Evolutionary conservation across 352 stramenopile species (phyloP).

Genomic region (Globisporangium yorkense): DNA sequence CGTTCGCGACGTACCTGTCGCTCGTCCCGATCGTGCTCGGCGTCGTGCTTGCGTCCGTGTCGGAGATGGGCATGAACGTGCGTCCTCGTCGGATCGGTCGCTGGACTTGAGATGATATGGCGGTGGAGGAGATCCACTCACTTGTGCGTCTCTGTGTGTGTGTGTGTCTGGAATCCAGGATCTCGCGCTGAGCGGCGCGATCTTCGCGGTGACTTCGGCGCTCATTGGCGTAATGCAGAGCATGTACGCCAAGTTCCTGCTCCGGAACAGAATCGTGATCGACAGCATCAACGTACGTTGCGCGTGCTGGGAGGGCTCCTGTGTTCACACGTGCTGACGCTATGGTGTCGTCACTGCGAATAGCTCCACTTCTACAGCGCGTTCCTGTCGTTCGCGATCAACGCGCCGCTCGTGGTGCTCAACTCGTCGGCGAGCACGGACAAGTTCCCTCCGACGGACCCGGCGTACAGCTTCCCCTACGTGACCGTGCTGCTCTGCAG

Average conservation of each 20-base stretch:
- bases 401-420: constrained; percentile 67
- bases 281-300: constrained; percentile 77
- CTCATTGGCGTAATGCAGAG: constrained; percentile 82
- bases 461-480: constrained; percentile 53
- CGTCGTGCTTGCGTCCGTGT: constrained; percentile 78
- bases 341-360: neutral
- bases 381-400: constrained; percentile 81
- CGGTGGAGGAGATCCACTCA: neutral
- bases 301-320: neutral
- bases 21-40: constrained; percentile 79
- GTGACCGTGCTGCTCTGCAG: constrained; percentile 68
- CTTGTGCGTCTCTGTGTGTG: neutral
- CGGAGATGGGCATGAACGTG: constrained; percentile 82
- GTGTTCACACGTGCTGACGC: neutral
- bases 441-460: constrained; percentile 40
- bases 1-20: constrained; percentile 64
- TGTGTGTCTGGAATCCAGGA: constrained; percentile 26
- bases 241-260: constrained; percentile 86
- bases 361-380: constrained; percentile 87
- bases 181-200: constrained; percentile 51
- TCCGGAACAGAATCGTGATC: constrained; percentile 65
- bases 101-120: neutral
- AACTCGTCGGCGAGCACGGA: constrained; percentile 35
- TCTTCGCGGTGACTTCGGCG: constrained; percentile 71
- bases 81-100: constrained; percentile 1